Evolutionary conservation across 345 rosid species (phyloP), one percentile per base, ranked within the genome.

Genomic region (Camelina sativa): DNA sequence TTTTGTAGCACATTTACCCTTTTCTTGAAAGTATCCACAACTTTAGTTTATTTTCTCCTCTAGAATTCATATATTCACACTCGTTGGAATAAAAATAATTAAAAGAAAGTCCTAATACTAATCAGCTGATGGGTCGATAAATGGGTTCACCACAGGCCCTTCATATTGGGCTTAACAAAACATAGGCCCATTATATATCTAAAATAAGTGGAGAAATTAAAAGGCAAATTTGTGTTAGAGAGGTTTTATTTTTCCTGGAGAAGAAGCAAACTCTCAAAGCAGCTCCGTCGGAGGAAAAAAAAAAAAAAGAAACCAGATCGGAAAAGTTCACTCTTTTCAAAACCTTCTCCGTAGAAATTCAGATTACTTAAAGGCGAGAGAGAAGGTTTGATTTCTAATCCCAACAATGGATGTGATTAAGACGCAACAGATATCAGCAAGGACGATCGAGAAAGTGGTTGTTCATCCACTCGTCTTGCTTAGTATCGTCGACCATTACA

Each of bases 391-490:
- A 59, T 58, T 72, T 16, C 30, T 28, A 28, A 52, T 11, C 46
- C 6, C 43, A 68, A 30, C 11, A 91, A 46, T 95, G 97, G 99
- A 95, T 51, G 97, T 90, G 81, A 86, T 95, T 25, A 95, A 95
- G 82, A 87, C 97, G 28, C 97, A 92, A 81, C 97, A 95, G 77
- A 79, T 95, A 48, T 79, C 85, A 17, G 69, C 93, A 35, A 84
- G 89, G 69, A 88, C 99, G 41, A 85, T 95, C 12, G 97, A 92
- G 91, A 95, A 90, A 67, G 99, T 91, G 69, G 79, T 94, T 46
- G 97, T 94, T 53, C 99, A 95, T 19, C 99, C 99, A 5, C 89
- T 95, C 51, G 99, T 95, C 52, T 89, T 95, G 41, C 92, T 95
- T 7, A 95, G 99, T 80, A 90, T 95, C 76, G 97, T 91, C 76